Conservation (phyloP, 805 yeast genomes). For the Starmerella sp. region DNA sequence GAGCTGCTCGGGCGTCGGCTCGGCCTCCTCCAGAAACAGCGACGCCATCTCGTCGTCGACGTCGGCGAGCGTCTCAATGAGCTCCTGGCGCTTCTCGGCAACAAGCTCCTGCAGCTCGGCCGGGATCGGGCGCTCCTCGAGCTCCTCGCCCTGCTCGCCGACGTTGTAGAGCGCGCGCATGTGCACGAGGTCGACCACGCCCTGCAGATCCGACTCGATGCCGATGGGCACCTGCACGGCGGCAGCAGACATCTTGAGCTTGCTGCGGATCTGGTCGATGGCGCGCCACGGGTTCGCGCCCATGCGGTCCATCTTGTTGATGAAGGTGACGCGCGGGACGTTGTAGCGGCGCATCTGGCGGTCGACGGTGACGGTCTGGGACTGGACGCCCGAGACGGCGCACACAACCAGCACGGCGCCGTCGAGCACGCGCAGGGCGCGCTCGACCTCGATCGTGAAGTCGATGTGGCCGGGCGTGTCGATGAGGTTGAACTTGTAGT, state of each 20-base stretch:
- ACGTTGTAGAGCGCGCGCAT: slow-evolving; percentile 80
- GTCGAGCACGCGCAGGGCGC: slow-evolving; percentile 94
- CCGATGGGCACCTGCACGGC: slow-evolving; percentile 98
- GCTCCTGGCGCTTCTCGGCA: slow-evolving; percentile 73
- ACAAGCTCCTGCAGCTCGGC: slow-evolving; percentile 68
- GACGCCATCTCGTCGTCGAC: slow-evolving; percentile 97
- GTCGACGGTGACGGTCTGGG: slow-evolving; percentile 97
- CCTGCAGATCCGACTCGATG: slow-evolving; percentile 69
- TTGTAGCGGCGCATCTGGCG: slow-evolving; percentile 98
- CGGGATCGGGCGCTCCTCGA: slow-evolving; percentile 60
- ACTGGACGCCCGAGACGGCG: slow-evolving; percentile 97
- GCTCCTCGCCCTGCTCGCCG: slow-evolving; percentile 65
- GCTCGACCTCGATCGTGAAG: slow-evolving; percentile 95
- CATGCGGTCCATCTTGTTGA: slow-evolving; percentile 98
- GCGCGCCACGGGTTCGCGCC: slow-evolving; percentile 97
- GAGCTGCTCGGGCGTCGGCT: slow-evolving; percentile 74
- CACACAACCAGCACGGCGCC: slow-evolving; percentile 98
- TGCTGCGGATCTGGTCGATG: slow-evolving; percentile 77
- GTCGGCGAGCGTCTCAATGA: slow-evolving; percentile 93
- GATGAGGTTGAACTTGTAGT: slow-evolving; percentile 83
- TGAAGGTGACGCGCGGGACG: slow-evolving; percentile 91
- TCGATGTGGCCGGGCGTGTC: slow-evolving; percentile 99
- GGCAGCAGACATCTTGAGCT: slow-evolving; percentile 88
- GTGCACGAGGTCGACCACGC: slow-evolving; percentile 85
- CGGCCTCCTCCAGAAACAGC: slow-evolving; percentile 77